Evolutionary conservation across 2,329 filamentous ascomycete genomes (phyloP).

Genomic region (Chrysoporthe puriensis): DNA sequence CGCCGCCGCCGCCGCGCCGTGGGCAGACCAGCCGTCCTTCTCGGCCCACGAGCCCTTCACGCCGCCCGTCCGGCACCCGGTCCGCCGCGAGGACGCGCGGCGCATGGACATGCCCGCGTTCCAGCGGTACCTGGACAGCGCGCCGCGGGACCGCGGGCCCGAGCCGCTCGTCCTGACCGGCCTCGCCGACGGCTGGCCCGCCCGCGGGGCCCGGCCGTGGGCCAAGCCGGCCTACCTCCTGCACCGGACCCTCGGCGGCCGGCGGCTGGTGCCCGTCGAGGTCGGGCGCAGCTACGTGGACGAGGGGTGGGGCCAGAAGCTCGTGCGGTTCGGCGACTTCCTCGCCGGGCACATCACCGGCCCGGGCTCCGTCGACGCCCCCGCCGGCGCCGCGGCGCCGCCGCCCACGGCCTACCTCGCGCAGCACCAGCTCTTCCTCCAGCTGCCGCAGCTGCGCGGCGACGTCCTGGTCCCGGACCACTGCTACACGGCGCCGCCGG

Average conservation of each 20-base stretch:
- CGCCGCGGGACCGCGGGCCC: conserved; percentile 44
- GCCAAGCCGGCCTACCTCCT: conserved; percentile 73
- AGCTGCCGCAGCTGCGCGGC: conserved; percentile 74
- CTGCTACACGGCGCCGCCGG: conserved; percentile 74
- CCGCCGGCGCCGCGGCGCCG: background rate
- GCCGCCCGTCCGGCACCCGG: conserved; percentile 46
- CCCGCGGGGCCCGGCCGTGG: conserved; percentile 72
- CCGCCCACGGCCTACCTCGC: conserved; percentile 77
- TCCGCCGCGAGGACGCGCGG: conserved; percentile 48
- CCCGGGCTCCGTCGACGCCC: background rate
- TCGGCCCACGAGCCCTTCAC: conserved; percentile 45
- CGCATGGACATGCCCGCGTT: conserved; percentile 58
- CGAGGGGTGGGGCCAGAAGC: conserved; percentile 78
- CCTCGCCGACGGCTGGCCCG: conserved; percentile 75
- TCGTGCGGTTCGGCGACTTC: conserved; percentile 76
- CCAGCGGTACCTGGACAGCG: conserved; percentile 59
- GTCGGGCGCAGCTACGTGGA: conserved; percentile 88
- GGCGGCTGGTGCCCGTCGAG: conserved; percentile 83
- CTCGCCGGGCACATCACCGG: conserved; percentile 61
- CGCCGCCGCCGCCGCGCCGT: conserved; percentile 9
- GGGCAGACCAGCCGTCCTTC: conserved; percentile 35
- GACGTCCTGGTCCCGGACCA: conserved; percentile 85
- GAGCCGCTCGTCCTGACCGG: conserved; percentile 72
- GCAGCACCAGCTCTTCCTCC: conserved; percentile 84
- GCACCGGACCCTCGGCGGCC: conserved; percentile 72